Conservation (phyloP, 2,329 filamentous ascomycete species). For the Phaeosphaeriaceae sp. region DNA sequence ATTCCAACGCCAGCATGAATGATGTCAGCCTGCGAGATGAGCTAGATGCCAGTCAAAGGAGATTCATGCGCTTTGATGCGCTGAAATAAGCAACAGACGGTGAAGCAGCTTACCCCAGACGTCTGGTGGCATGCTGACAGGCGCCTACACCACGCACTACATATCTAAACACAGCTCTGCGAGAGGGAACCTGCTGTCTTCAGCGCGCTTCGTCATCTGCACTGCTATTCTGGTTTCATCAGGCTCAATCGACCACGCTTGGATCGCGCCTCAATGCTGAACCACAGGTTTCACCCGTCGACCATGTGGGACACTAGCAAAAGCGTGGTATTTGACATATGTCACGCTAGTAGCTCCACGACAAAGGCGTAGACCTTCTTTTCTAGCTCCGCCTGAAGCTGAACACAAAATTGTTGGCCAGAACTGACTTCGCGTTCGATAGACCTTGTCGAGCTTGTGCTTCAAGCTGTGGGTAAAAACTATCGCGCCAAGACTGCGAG, state of each 20-base stretch:
- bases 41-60: neutral
- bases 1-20: constrained; percentile 3
- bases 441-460: neutral
- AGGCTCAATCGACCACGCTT: neutral
- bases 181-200: neutral
- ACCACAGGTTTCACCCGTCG: neutral
- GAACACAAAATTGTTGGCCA: neutral
- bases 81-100: constrained; percentile 2
- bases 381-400: neutral
- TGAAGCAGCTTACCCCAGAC: neutral
- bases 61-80: neutral
- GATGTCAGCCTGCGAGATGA: neutral
- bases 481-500: neutral
- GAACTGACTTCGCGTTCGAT: neutral
- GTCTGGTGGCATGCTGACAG: neutral
- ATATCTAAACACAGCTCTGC: neutral
- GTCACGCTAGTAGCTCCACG: neutral
- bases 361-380: neutral
- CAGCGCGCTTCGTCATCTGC: neutral
- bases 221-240: neutral
- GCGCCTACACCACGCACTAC: neutral
- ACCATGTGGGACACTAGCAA: neutral
- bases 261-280: neutral
- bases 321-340: neutral
- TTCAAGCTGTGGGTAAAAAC: neutral